Evolutionary conservation across 805 yeast genomes (phyloP).

Genomic region (Pichia californica): DNA sequence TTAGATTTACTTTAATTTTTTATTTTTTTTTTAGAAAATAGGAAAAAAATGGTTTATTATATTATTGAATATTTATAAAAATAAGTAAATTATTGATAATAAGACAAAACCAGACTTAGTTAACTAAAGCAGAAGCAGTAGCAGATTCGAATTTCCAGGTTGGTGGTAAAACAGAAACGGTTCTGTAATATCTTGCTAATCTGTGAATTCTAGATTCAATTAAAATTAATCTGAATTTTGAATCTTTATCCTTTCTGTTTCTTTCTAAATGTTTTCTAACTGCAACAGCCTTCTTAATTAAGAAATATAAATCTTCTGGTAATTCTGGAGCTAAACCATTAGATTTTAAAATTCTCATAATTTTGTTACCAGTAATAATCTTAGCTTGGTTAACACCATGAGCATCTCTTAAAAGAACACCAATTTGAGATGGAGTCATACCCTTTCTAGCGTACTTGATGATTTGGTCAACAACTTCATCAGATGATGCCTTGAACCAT

Average conservation of each 20-base stretch:
- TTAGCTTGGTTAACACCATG: conserved; percentile 99
- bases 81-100: conserved; percentile 7
- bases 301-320: conserved; percentile 99
- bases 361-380: conserved; percentile 98
- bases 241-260: conserved; percentile 99
- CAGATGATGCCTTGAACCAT: conserved; percentile 98
- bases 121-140: conserved; percentile 99
- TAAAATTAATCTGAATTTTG: conserved; percentile 99
- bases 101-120: conserved; percentile 46
- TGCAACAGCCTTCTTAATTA: conserved; percentile 98
- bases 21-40: conserved; percentile 2
- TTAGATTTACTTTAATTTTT: not conserved
- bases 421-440: conserved; percentile 98
- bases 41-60: conserved; percentile 10
- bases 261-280: conserved; percentile 99
- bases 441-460: conserved; percentile 99
- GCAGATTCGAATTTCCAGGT: conserved; percentile 99
- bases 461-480: conserved; percentile 95
- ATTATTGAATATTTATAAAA: conserved; percentile 12
- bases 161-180: conserved; percentile 98
- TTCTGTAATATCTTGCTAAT: conserved; percentile 99
- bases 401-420: conserved; percentile 99
- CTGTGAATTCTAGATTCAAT: conserved; percentile 99
- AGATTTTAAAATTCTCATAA: conserved; percentile 97
- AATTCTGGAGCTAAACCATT: conserved; percentile 99